Base-by-base conservation (phyloP, 495 filamentous ascomycete genomes). In the Trichoderma asperelloides region DNA sequence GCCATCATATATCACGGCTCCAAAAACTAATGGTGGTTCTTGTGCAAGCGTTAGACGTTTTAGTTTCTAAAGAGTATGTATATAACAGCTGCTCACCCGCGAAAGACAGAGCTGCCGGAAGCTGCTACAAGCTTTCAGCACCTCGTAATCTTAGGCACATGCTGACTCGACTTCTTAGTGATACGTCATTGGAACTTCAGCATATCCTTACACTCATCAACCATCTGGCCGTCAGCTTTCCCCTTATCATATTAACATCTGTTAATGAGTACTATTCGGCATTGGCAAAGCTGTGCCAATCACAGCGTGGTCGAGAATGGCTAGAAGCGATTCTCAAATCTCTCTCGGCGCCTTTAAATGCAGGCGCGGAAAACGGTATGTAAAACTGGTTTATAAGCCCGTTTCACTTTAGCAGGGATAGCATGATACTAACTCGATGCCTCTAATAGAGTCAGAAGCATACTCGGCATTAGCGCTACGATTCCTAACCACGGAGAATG, bases 11-110 rank as follows among this genome's bases (percentile, higher is more conserved):
- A 0, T 62, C 66, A 33, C 71, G 77, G 5, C 71, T 79, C 69
- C 70, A 70, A 43, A 75, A 72, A 65, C 69, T 83, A 16, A 74
- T 71, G 30, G 68, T 70, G 18, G 67, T 77, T n/a, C 65, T 81
- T 0, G 65, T 81, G 28, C 65, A 66, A 39, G 73, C 75, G 45
- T 68, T 81, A 21, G 71, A 78, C 39, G 72, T 71, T 73, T 72
- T 68, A 30, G 70, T 67, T 30, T 33, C 33, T 62, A 45, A 72
- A 47, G 69, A 66, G 74, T 76, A 70, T 57, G 71, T 64, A n/a
- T n/a, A n/a, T 47, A 33, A 55, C 16, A 55, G 8, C 25, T 55
- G n/a, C 49, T 11, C 55, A 28, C 15, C 1, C 3, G 2, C 13
- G 43, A 13, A 47, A 12, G n/a, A 3, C 13, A 28, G 2, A 28